A percentile compares a stretch with the other conserved stretches of the same genome.
Conservation (phyloP, 1,284 basidiomycete genomes). For the Marasmius tenuissimus region DNA sequence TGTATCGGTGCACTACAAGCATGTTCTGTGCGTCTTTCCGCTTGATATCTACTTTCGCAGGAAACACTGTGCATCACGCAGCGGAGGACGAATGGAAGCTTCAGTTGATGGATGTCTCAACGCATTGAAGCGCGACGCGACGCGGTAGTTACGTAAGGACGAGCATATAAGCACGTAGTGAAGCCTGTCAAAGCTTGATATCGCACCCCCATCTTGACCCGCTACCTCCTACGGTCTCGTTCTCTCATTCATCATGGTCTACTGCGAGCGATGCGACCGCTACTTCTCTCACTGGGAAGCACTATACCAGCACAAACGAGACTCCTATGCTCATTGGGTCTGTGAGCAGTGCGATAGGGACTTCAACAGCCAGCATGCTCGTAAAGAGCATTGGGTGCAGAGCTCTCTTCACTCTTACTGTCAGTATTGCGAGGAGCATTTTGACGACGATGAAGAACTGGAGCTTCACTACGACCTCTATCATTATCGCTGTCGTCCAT, state of each 20-base stretch:
- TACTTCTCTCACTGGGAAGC: conserved; percentile 24
- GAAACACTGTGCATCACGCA: no score
- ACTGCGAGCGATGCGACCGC: conserved; percentile 34
- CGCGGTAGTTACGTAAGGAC: no score
- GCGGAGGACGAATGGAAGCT: no score
- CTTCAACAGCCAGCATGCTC: conserved; percentile 27
- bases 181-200: not conserved
- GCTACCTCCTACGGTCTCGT: not conserved
- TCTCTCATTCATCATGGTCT: conserved; percentile 6
- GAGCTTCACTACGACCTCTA: conserved; percentile 29
- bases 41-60: no score
- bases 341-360: conserved; percentile 36
- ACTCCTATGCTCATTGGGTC: conserved; percentile 28
- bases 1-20: no score
- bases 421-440: conserved; percentile 40
- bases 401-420: conserved; percentile 42
- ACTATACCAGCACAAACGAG: conserved; percentile 25
- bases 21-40: no score
- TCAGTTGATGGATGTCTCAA: no score
- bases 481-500: conserved; percentile 43
- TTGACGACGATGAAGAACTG: conserved; percentile 24
- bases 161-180: no score
- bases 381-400: conserved; percentile 40
- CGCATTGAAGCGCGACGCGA: no score
- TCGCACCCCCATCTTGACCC: not conserved